phyloP scores from a whole-genome alignment of 352 stramenopile genomes.

The Phytophthora kernoviae region DNA sequence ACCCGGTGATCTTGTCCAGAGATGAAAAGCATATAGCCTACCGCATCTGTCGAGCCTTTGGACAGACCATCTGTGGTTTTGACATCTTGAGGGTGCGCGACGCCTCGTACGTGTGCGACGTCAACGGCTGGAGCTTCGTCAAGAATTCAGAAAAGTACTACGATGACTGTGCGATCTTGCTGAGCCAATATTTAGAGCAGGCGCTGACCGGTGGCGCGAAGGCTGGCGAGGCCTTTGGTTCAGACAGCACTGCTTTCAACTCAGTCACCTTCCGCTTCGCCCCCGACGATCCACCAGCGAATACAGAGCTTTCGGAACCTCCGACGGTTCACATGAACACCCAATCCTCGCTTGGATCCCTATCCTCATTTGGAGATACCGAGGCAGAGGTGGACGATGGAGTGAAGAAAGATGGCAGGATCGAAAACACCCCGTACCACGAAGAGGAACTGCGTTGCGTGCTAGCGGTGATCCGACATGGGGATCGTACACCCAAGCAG shows the following conservation, averaged over 20 bases:
- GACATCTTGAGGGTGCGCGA: slow-evolving; percentile 96
- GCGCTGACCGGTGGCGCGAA: slow-evolving; percentile 45
- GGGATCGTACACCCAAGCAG: slow-evolving; percentile 99
- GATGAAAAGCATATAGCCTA: slow-evolving; percentile 99
- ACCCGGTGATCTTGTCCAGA: slow-evolving; percentile 98
- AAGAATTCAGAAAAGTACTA: slow-evolving; percentile 99
- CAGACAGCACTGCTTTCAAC: slow-evolving; percentile 58
- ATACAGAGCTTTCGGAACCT: slow-evolving; percentile 67
- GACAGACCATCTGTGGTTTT: slow-evolving; percentile 98
- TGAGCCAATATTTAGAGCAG: slow-evolving; percentile 84
- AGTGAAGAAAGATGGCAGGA: slow-evolving; percentile 28
- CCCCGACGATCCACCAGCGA: slow-evolving; percentile 41
- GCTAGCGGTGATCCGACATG: slow-evolving; percentile 98
- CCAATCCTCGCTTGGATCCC: slow-evolving; percentile 21
- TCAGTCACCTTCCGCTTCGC: slow-evolving; percentile 69
- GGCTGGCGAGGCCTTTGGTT: slow-evolving; percentile 51
- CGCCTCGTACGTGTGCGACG: slow-evolving; percentile 98
- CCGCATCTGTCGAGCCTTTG: slow-evolving; percentile 82
- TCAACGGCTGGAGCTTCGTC: slow-evolving; percentile 99
- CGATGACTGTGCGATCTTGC: slow-evolving; percentile 96
- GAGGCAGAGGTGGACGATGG: slow-evolving; percentile 23
- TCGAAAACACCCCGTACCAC: slow-evolving; percentile 37
- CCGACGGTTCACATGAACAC: slow-evolving; percentile 36
- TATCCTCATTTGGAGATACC: slow-evolving; percentile 9
- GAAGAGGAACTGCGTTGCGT: slow-evolving; percentile 99